Evolutionary conservation across 2,329 filamentous ascomycete genomes (phyloP).

Genomic region (Hypomyces perniciosus): DNA sequence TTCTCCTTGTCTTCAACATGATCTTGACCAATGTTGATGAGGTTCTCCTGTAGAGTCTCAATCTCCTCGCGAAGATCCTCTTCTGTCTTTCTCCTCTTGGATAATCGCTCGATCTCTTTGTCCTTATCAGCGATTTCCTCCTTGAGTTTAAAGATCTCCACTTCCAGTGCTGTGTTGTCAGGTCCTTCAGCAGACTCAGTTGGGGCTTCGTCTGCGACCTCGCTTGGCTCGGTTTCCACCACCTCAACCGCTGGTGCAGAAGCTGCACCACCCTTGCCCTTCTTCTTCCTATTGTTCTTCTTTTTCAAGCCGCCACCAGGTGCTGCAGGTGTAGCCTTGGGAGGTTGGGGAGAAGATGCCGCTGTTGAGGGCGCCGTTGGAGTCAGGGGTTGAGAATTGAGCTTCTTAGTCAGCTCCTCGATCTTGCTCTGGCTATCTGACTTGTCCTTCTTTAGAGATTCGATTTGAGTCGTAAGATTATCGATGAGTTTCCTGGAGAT

Average conservation of each 20-base stretch:
- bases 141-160: slow-evolving; percentile 45
- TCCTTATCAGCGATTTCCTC: slow-evolving; percentile 59
- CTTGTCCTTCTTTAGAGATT: slow-evolving; percentile 28
- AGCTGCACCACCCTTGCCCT: slow-evolving; percentile 59
- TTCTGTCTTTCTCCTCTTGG: slow-evolving; percentile 65
- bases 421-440: slow-evolving; percentile 27
- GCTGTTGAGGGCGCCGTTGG: slow-evolving; percentile 20
- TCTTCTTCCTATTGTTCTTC: slow-evolving; percentile 89
- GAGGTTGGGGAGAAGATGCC: slow-evolving; percentile 18
- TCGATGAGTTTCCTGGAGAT: slow-evolving; percentile 38
- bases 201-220: slow-evolving; percentile 31
- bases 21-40: slow-evolving; percentile 73
- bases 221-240: slow-evolving; percentile 23
- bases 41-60: slow-evolving; percentile 72
- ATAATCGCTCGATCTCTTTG: slow-evolving; percentile 64
- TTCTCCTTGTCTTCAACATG: slow-evolving; percentile 78
- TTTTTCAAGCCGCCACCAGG: slow-evolving; percentile 31
- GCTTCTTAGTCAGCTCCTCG: slow-evolving; percentile 38
- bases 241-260: slow-evolving; percentile 20
- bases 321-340: slow-evolving; percentile 17
- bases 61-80: slow-evolving; percentile 81
- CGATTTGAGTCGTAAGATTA: slow-evolving; percentile 32
- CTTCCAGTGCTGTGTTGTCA: slow-evolving; percentile 36
- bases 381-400: slow-evolving; percentile 24
- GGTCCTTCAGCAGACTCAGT: slow-evolving; percentile 15